Evolutionary conservation across 2,329 filamentous ascomycete genomes (phyloP).

Genomic region (Pseudogymnoascus sp.): DNA sequence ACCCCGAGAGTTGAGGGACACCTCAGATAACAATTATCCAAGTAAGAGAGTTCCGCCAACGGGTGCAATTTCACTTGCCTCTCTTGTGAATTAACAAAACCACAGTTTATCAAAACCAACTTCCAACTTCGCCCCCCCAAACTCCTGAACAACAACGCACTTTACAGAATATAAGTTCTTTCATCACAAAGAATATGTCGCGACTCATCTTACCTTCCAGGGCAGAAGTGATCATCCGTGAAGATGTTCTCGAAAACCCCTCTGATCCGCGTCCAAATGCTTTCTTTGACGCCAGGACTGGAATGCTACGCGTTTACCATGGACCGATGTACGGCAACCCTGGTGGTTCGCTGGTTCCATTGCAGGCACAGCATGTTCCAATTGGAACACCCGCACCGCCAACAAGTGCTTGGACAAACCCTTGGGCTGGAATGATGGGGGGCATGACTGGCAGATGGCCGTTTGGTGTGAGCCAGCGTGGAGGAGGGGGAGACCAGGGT

Average conservation of each 20-base stretch:
- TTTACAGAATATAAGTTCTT: constrained; percentile 7
- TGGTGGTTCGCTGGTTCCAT: constrained; percentile 40
- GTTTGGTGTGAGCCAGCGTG: neutral
- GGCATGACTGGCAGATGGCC: neutral
- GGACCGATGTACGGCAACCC: constrained; percentile 48
- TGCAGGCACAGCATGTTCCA: constrained; percentile 26
- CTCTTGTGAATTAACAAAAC: neutral
- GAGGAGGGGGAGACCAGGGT: neutral
- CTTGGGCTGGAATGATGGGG: neutral
- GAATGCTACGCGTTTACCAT: constrained; percentile 49
- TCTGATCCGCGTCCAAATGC: constrained; percentile 51
- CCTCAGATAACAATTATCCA: neutral
- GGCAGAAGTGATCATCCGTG: constrained; percentile 44
- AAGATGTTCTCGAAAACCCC: constrained; percentile 45
- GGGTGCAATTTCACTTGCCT: neutral
- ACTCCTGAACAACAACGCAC: constrained; percentile 5
- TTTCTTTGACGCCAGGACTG: constrained; percentile 46
- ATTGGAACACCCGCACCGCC: neutral
- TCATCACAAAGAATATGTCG: constrained; percentile 21
- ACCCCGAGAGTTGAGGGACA: neutral
- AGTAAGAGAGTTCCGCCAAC: neutral
- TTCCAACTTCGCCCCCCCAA: neutral
- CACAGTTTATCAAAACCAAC: neutral
- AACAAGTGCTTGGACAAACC: neutral
- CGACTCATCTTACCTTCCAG: constrained; percentile 41